A percentile compares a stretch with the other conserved stretches of the same genome.
phyloP scores from a whole-genome alignment of 2,329 filamentous ascomycete species.

The Mariannaea sp. region DNA sequence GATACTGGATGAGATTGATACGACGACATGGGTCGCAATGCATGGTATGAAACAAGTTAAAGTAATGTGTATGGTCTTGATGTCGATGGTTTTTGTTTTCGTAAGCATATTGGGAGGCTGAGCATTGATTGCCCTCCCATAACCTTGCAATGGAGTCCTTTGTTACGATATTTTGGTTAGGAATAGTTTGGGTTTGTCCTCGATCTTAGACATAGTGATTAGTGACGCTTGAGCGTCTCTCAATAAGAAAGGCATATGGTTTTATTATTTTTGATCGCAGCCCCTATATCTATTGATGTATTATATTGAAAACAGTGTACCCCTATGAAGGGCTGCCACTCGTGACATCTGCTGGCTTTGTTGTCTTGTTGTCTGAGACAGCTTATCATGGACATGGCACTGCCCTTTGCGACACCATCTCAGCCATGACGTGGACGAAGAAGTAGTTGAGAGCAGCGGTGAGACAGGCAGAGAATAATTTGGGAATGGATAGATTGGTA shows the following conservation, averaged over 20 bases:
- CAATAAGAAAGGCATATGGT: background rate
- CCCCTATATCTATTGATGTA: too few species aligned
- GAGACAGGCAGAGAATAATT: constrained; percentile 10
- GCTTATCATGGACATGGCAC: too few species aligned
- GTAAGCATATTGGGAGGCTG: constrained; percentile 18
- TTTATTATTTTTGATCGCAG: too few species aligned
- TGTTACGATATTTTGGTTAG: constrained; percentile 18
- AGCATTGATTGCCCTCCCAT: constrained; percentile 21
- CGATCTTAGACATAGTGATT: constrained; percentile 26
- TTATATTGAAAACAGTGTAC: too few species aligned
- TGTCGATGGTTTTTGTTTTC: constrained; percentile 24
- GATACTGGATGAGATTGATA: constrained; percentile 41
- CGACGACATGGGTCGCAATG: constrained; percentile 34
- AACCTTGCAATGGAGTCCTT: constrained; percentile 30
- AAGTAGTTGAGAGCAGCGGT: background rate
- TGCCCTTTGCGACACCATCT: background rate
- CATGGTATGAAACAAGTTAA: constrained; percentile 29
- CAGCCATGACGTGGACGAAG: constrained; percentile 9
- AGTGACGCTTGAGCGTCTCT: constrained; percentile 20
- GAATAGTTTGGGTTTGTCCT: constrained; percentile 9
- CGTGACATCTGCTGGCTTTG: background rate
- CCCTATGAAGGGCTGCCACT: background rate
- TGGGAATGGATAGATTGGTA: background rate
- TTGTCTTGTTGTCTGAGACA: too few species aligned
- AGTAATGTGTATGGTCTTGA: constrained; percentile 33